Conservation (phyloP, 2,329 filamentous ascomycete species). For the Westerdykella sp. region DNA sequence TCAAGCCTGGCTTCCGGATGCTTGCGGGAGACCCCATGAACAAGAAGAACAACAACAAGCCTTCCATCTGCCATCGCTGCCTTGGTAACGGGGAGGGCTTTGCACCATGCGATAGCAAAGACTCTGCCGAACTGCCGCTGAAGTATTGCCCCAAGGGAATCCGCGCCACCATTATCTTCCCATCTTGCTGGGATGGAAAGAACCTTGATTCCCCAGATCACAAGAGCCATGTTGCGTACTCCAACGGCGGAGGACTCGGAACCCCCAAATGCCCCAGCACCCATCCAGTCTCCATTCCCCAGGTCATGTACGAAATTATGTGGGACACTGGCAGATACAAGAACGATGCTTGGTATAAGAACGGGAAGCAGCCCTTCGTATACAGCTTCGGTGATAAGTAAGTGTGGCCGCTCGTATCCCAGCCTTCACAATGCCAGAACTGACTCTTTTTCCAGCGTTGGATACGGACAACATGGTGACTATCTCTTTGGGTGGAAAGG, state of each 20-base stretch:
- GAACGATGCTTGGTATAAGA: constrained; percentile 17
- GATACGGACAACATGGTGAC: constrained; percentile 3
- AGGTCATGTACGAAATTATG: constrained; percentile 45
- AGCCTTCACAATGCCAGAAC: background rate
- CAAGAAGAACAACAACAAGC: constrained; percentile 17
- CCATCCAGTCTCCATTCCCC: constrained; percentile 42
- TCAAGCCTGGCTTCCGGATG: constrained; percentile 66
- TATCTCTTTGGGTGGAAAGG: background rate
- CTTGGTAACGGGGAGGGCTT: constrained; percentile 15
- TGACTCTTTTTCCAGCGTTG: constrained; percentile 4
- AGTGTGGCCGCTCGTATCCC: background rate
- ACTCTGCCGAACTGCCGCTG: constrained; percentile 38
- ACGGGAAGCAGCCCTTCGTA: background rate
- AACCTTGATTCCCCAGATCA: constrained; percentile 49
- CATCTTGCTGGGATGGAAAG: constrained; percentile 63
- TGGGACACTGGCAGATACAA: constrained; percentile 35
- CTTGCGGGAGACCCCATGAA: constrained; percentile 54
- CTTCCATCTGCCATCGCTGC: constrained; percentile 21
- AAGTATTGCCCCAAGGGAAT: constrained; percentile 51
- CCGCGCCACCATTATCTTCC: constrained; percentile 61
- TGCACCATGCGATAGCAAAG: constrained; percentile 7
- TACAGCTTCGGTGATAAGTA: constrained; percentile 15
- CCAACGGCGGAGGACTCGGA: constrained; percentile 28
- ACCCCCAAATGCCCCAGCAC: constrained; percentile 40
- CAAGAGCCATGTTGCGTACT: constrained; percentile 58